These are phyloP conservation scores for Silene vulgaris DNA, from an alignment of 179 eudicot species.

Conservation along the genomic window DNA sequence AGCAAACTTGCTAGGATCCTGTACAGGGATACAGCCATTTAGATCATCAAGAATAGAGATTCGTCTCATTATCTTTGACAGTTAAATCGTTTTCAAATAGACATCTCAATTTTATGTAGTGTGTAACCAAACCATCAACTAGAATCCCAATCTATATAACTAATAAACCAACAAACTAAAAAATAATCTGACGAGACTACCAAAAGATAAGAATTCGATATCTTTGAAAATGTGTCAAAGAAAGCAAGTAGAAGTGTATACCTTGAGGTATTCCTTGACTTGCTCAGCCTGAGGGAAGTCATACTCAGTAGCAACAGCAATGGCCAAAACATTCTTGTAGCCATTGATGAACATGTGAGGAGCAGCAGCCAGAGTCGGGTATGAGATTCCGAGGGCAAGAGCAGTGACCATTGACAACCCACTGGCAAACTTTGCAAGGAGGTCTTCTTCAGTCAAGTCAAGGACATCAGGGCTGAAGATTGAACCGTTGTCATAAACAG, in stretches of 20 bases:
- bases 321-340: slow-evolving; percentile 65
- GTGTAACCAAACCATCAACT: too few relatives aligned
- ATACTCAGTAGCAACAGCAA: slow-evolving; percentile 64
- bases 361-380: slow-evolving; percentile 74
- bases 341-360: slow-evolving; percentile 83
- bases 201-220: too few relatives aligned
- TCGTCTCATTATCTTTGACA: neutral
- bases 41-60: neutral
- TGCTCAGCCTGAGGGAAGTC: slow-evolving; percentile 74
- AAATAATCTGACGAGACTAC: too few relatives aligned
- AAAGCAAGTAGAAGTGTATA: slow-evolving; percentile 13
- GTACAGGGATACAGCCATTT: neutral
- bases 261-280: slow-evolving; percentile 74
- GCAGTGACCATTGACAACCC: slow-evolving; percentile 64
- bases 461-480: slow-evolving; percentile 78
- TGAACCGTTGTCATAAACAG: slow-evolving; percentile 71
- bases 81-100: neutral
- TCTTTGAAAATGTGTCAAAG: too few relatives aligned
- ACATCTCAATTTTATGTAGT: too few relatives aligned
- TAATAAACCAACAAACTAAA: too few relatives aligned
- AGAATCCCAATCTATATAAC: too few relatives aligned
- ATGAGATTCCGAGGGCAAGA: slow-evolving; percentile 50
- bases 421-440: slow-evolving; percentile 47
- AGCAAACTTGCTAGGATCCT: slow-evolving; percentile 55
- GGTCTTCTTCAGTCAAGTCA: slow-evolving; percentile 75